Evolutionary conservation across 1,284 basidiomycete genomes (phyloP).

Genomic region (Trichosporon coremiiforme): DNA sequence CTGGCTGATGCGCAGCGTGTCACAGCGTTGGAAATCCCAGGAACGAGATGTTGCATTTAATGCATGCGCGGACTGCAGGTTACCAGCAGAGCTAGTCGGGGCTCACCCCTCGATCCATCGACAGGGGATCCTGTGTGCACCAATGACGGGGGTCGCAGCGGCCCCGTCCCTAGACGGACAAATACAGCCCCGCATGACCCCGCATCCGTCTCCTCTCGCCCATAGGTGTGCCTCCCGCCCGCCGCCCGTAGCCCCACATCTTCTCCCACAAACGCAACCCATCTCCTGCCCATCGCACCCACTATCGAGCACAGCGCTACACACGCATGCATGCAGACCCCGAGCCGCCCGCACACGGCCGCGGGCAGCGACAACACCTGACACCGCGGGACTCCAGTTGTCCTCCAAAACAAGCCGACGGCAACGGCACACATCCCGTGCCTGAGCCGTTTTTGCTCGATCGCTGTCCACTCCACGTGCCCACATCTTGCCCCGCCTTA

Average conservation of each 20-base stretch:
- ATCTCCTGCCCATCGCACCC: neutral
- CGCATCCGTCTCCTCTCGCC: neutral
- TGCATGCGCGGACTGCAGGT: neutral
- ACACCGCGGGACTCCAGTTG: constrained; percentile 1
- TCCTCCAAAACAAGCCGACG: constrained; percentile 9
- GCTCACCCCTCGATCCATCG: constrained; percentile 1
- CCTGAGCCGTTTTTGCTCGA: constrained; percentile 2
- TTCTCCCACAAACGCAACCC: constrained; percentile 14
- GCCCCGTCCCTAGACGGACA: constrained; percentile 9
- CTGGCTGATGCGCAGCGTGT: neutral
- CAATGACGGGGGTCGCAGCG: neutral
- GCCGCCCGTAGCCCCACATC: constrained; percentile 6
- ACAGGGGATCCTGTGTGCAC: neutral
- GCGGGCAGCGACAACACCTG: neutral
- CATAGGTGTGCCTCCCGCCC: neutral
- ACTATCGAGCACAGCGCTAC: neutral
- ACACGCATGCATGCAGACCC: neutral
- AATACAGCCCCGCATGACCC: constrained; percentile 14
- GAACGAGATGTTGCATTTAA: neutral
- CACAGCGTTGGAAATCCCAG: neutral
- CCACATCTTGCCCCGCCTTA: neutral
- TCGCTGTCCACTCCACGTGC: constrained; percentile 1
- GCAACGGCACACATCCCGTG: constrained; percentile 3
- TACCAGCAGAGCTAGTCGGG: neutral
- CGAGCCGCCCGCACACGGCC: neutral